Conservation (phyloP, 1,139 yeast genomes). For the Hansenula lynferdii region DNA sequence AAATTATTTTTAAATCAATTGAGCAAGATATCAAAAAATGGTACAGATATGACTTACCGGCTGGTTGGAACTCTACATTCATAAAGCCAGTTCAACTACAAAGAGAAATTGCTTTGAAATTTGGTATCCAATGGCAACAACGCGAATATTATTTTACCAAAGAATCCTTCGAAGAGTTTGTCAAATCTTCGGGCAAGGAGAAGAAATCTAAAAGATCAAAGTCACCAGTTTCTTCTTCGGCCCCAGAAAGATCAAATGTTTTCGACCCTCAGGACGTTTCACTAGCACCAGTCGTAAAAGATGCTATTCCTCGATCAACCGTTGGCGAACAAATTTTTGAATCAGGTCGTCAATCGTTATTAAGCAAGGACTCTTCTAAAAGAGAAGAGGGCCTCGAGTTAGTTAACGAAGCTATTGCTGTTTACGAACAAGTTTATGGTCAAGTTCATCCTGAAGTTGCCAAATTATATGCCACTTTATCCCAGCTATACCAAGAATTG, state of each 20-base stretch:
- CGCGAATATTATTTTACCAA: slow-evolving; percentile 35
- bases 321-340: slow-evolving; percentile 78
- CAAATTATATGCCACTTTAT: slow-evolving; percentile 57
- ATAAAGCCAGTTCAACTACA: slow-evolving; percentile 42
- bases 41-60: slow-evolving; percentile 57
- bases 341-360: slow-evolving; percentile 52
- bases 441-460: slow-evolving; percentile 77
- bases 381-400: slow-evolving; percentile 50
- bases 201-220: slow-evolving; percentile 35
- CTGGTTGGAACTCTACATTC: slow-evolving; percentile 36
- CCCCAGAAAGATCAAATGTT: slow-evolving; percentile 22
- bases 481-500: slow-evolving; percentile 63
- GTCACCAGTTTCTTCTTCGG: slow-evolving; percentile 25
- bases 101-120: slow-evolving; percentile 69
- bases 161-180: slow-evolving; percentile 37
- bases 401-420: slow-evolving; percentile 62
- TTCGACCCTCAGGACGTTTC: slow-evolving; percentile 63
- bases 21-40: slow-evolving; percentile 48
- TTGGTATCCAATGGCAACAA: slow-evolving; percentile 81
- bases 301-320: slow-evolving; percentile 59
- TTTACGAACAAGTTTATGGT: slow-evolving; percentile 85
- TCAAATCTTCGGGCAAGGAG: slow-evolving; percentile 18
- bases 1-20: slow-evolving; percentile 39
- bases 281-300: slow-evolving; percentile 71
- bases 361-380: slow-evolving; percentile 30